Percentiles rank a stretch among this genome's conserved stretches.
phyloP scores from a whole-genome alignment of 1,139 yeast genomes.

The Debaryomycetaceae sp. region DNA sequence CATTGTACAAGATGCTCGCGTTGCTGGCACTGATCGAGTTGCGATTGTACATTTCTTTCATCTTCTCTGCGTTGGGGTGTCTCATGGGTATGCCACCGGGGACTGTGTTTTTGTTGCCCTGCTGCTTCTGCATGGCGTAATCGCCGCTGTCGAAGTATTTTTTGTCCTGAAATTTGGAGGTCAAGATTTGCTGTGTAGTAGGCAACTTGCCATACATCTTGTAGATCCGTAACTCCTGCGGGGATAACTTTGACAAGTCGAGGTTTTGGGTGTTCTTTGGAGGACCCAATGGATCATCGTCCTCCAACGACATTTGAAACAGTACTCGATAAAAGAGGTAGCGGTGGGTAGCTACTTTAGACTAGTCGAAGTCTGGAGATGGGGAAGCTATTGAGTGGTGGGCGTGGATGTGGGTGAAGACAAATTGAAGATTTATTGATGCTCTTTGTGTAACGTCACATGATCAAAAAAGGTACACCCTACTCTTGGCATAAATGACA shows the following conservation, averaged over 20 bases:
- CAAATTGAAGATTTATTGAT: too few relatives aligned
- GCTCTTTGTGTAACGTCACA: too few relatives aligned
- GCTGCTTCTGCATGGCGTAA: conserved; percentile 81
- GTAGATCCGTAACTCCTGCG: conserved; percentile 67
- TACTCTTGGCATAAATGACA: too few relatives aligned
- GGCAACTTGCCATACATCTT: conserved; percentile 88
- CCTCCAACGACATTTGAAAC: conserved; percentile 17
- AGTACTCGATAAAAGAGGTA: too few relatives aligned
- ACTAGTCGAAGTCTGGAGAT: too few relatives aligned
- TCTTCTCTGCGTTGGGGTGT: conserved; percentile 48
- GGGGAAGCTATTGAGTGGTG: too few relatives aligned
- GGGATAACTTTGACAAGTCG: conserved; percentile 55
- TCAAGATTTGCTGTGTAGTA: conserved; percentile 74
- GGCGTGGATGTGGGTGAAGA: too few relatives aligned
- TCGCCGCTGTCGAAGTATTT: conserved; percentile 97
- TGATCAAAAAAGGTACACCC: too few relatives aligned
- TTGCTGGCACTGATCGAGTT: conserved; percentile 44
- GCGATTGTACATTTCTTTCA: conserved; percentile 43
- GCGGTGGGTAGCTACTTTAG: too few relatives aligned
- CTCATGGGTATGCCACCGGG: conserved; percentile 37
- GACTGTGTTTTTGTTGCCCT: conserved; percentile 21
- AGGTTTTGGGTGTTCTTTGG: conserved; percentile 44
- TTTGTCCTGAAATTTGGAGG: conserved; percentile 79
- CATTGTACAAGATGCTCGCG: conserved; percentile 42
- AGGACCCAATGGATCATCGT: conserved; percentile 47